Base-by-base conservation (phyloP, 169 alveolate genomes). In the Plasmodium vivax region DNA sequence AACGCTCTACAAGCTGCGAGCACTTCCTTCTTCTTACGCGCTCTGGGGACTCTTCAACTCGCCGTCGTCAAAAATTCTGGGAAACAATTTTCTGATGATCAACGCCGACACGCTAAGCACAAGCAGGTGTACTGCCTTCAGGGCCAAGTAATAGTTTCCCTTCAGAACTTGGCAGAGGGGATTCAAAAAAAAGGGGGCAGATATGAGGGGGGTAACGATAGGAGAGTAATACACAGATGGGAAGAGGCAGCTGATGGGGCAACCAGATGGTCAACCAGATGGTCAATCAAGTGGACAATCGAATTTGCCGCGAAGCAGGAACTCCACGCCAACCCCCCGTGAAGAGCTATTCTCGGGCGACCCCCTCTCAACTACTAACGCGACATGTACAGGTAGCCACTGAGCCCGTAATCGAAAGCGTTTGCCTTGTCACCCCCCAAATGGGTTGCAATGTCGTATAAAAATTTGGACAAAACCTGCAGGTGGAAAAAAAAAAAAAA, bases 351-450 rank as follows among this genome's bases (percentile, higher is more conserved):
- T 16, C 56, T 32, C 30, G 5, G 27, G 43, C 30, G 23, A 30
- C 23, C 62, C 19, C 62, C 38, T 27, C 80, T 85, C 56, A 3
- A 62, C 16, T 84, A 5, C 84, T 79, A 88, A 88, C 94, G 16
- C 3, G 81, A 77, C 83, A 88, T 88, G 82, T 88, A 88, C 19
- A 88, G 41, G 19, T 34, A 56, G n/a, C 94, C 94, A 32, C 88
- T 88, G 34, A 79, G 19, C 2, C 94, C 94, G 47, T 88, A 88
- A 62, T 88, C 88, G 75, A 79, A 88, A 23, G 88, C 23, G 72
- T 88, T 88, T 54, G 82, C 47, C 27, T 51, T 82, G 73, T 88
- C 88, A 19, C 36, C 75, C 8, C 82, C 82, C 45, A 88, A 54
- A 79, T 80, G 43, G 58, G 94, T 88, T 32, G 41, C 27, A 77